Conservation (phyloP, 179 eudicot species). For the Sideroxylon spinosum region DNA sequence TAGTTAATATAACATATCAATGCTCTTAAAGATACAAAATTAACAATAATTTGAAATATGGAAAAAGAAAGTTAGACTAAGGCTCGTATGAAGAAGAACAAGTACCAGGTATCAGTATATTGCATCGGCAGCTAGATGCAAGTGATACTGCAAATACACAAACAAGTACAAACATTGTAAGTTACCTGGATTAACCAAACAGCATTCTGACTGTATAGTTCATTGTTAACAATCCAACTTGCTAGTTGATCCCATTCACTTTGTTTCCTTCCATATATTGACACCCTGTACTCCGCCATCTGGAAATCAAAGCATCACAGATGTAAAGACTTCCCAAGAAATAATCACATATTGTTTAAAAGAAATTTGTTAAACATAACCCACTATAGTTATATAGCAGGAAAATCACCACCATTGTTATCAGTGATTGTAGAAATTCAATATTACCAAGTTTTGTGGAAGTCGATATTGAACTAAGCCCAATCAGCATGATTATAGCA, state of each 20-base stretch:
- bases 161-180: not conserved
- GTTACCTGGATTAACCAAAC: conserved; percentile 81
- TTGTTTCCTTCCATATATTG: conserved; percentile 79
- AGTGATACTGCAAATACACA: conserved; percentile 8
- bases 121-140: not conserved
- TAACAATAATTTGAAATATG: not conserved
- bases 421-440: not conserved
- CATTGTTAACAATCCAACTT: conserved; percentile 77
- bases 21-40: not conserved
- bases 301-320: conserved; percentile 22
- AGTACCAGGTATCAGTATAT: conserved; percentile 7
- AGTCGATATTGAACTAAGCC: not conserved
- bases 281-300: conserved; percentile 83
- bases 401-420: not conserved
- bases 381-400: not conserved
- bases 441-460: not conserved
- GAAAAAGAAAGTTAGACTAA: not conserved
- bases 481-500: conserved; percentile 1
- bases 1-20: not conserved
- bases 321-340: conserved; percentile 1
- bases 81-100: not conserved
- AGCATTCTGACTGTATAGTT: conserved; percentile 66
- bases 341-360: not conserved
- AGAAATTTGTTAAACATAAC: not conserved
- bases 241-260: conserved; percentile 90